Conservation (phyloP, 371 early-diverging fungal genomes). For the Phascolomyces articulosus region DNA sequence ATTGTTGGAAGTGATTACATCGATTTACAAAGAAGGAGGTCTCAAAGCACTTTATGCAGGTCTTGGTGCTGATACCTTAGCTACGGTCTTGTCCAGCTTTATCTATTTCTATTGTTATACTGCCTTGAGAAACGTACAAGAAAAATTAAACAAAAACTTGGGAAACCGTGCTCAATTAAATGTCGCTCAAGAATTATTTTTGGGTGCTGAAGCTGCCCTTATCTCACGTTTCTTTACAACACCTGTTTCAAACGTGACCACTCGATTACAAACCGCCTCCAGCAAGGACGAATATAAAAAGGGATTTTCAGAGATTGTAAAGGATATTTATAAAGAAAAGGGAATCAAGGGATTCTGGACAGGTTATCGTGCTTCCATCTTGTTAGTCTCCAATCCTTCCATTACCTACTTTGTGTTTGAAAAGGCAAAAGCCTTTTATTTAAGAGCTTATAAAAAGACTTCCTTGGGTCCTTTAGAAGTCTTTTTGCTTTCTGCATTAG, state of each 20-base stretch:
- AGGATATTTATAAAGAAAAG: slow-evolving; percentile 49
- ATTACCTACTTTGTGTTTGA: slow-evolving; percentile 68
- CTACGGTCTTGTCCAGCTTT: slow-evolving; percentile 61
- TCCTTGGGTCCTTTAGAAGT: slow-evolving; percentile 46
- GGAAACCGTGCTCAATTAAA: slow-evolving; percentile 52
- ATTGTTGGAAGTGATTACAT: slow-evolving; percentile 41
- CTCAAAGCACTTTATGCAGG: slow-evolving; percentile 59
- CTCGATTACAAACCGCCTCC: slow-evolving; percentile 57
- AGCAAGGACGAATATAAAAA: slow-evolving; percentile 16
- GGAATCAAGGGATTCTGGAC: slow-evolving; percentile 64
- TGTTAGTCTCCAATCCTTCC: slow-evolving; percentile 62
- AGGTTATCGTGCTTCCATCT: slow-evolving; percentile 62
- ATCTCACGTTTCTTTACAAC: slow-evolving; percentile 63
- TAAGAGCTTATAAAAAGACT: slow-evolving; percentile 31
- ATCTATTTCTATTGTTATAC: slow-evolving; percentile 68
- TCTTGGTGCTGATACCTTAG: slow-evolving; percentile 57
- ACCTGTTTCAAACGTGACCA: slow-evolving; percentile 62
- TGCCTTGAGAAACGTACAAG: slow-evolving; percentile 57
- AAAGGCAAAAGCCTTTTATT: slow-evolving; percentile 47
- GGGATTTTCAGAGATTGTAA: slow-evolving; percentile 23
- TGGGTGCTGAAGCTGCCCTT: slow-evolving; percentile 65
- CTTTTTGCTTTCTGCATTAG: slow-evolving; percentile 60
- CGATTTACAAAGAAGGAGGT: slow-evolving; percentile 56
- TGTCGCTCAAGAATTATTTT: slow-evolving; percentile 57
- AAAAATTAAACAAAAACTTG: slow-evolving; percentile 42